Conservation (phyloP, 2,329 filamentous ascomycete species). For the Knufia petricola region DNA sequence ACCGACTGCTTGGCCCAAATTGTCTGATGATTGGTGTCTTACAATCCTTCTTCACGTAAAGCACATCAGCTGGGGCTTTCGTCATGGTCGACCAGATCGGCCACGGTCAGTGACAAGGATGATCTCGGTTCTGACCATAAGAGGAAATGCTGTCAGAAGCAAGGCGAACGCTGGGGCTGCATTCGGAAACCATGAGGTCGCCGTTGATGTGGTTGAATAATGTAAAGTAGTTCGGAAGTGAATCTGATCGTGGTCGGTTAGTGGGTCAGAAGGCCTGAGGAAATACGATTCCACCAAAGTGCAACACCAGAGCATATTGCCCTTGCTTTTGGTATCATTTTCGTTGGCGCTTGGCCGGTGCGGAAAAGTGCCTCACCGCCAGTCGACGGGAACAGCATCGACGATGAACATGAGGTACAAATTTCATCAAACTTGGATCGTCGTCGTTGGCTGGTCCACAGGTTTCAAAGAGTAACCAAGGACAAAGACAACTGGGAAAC, state of each 20-base stretch:
- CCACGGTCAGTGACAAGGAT: not conserved
- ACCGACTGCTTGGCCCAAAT: too few species aligned
- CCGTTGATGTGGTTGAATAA: too few species aligned
- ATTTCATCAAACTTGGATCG: conserved; percentile 1
- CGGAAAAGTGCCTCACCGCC: not conserved
- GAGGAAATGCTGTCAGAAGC: not conserved
- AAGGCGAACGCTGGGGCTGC: not conserved
- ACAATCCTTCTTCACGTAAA: too few species aligned
- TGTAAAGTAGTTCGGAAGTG: not conserved
- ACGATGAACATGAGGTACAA: not conserved
- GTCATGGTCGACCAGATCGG: not conserved
- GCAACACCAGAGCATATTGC: not conserved
- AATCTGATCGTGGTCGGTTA: not conserved
- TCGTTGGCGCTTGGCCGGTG: not conserved
- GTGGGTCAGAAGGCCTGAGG: not conserved
- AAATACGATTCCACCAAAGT: not conserved
- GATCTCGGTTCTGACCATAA: not conserved
- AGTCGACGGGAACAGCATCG: not conserved
- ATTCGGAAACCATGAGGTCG: too few species aligned
- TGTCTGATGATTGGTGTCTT: too few species aligned
- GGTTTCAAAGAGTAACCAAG: not conserved
- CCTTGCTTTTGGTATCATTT: not conserved
- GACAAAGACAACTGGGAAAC: not conserved
- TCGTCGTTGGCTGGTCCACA: not conserved
- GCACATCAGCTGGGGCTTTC: not conserved